Base-by-base conservation (phyloP, 2,329 filamentous ascomycete species). In the Grosmannia huntii region DNA sequence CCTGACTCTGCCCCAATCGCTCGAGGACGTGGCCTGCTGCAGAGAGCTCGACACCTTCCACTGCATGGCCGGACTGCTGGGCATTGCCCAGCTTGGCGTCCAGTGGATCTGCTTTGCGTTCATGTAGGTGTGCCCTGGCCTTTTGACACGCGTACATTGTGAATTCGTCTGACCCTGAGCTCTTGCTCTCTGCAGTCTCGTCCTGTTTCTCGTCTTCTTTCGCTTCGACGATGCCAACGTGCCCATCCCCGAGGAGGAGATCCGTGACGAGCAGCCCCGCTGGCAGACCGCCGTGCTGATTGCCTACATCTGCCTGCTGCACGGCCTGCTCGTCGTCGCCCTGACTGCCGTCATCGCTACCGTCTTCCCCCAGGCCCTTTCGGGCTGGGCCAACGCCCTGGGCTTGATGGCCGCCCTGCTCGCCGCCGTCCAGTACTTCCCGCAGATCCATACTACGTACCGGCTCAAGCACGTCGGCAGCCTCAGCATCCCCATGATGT, bases 401-500 rank as follows among this genome's bases (percentile, higher is more conserved):
- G 94, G 94, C 1, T 75, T 96, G 60, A 82, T 89, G 69, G 84
- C 89, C 21, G 87, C 89, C 0, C 72, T 82, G 1, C 81, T 99
- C 5, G 89, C 94, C 0, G 86, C 83, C 0, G 80, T 97, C 25
- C 94, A 99, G 72, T 99, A 97, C 71, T 76, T 99, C 19, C 94
- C 94, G 0, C 94, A 99, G 72, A 95, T 99, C 63, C 90, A 85
- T 74, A 96, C 88, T 56, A 99, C 94, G 0, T 95, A 89, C 73
- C 81, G 77, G 56, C 76, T 96, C 59, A 87, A 92, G 68, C 86
- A 91, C 65, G 87, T 95, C 2, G 90, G 90, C 57, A 96, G 90
- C 69, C 74, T 99, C 65, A 96, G 90, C 67, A 94, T 99, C 59
- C 86, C 90, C 5, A 97, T 96, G 87, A 97, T 99, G 91, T 87